Percentiles rank a stretch among this genome's conserved stretches.
Conservation (phyloP, 2,329 filamentous ascomycete species). For the Thelonectria blattea region DNA sequence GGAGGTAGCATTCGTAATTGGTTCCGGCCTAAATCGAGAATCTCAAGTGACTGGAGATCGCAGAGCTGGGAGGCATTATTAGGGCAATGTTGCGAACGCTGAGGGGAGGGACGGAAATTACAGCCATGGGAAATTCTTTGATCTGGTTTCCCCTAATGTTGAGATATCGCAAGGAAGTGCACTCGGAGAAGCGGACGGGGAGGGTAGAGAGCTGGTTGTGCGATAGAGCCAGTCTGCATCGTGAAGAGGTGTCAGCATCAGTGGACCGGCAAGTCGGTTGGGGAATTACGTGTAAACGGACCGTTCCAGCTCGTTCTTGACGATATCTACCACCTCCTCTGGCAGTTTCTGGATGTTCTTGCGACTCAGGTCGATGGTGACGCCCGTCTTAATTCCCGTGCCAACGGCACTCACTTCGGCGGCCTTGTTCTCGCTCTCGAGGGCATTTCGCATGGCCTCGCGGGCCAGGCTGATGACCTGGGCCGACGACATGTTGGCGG, state of each 20-base stretch:
- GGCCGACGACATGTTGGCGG: constrained; percentile 60
- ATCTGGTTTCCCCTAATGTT: constrained; percentile 81
- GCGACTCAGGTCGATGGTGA: constrained; percentile 80
- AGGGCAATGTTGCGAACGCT: constrained; percentile 28
- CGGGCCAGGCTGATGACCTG: constrained; percentile 71
- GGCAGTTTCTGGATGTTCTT: constrained; percentile 75
- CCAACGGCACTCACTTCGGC: constrained; percentile 65
- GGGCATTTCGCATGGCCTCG: constrained; percentile 70
- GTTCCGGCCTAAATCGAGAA: constrained; percentile 90
- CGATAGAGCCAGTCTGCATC: constrained; percentile 74
- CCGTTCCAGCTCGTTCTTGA: constrained; percentile 77
- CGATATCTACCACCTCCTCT: constrained; percentile 76
- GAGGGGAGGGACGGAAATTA: constrained; percentile 43
- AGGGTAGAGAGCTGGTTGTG: constrained; percentile 78
- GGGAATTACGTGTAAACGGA: constrained; percentile 44
- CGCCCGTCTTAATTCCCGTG: constrained; percentile 69
- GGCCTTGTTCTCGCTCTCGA: constrained; percentile 69
- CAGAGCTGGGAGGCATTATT: constrained; percentile 72
- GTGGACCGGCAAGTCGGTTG: background rate
- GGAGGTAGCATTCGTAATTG: constrained; percentile 78
- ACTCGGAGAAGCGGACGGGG: constrained; percentile 74
- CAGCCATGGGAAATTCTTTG: constrained; percentile 64
- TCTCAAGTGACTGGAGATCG: constrained; percentile 84
- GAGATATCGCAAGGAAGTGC: constrained; percentile 77
- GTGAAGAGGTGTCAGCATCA: constrained; percentile 23